Evolutionary conservation across 1,284 basidiomycete genomes (phyloP).

Genomic region (Rhodotorula sp.): DNA sequence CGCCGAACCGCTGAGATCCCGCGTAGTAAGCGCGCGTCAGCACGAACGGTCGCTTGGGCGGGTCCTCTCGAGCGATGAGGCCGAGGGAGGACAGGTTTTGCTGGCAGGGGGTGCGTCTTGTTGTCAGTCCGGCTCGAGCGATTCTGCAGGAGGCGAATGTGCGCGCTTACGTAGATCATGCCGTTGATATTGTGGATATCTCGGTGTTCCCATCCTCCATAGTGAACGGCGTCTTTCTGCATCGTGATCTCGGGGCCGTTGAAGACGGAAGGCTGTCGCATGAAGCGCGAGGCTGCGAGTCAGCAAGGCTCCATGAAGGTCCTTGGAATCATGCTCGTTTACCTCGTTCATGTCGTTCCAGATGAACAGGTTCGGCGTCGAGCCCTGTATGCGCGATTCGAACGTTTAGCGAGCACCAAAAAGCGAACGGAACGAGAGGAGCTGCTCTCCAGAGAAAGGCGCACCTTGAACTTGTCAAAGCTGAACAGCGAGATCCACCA

Average conservation of each 20-base stretch:
- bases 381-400: constrained; percentile 44
- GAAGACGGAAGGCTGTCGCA: constrained; percentile 83
- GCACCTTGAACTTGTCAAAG: constrained; percentile 55
- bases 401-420: background rate
- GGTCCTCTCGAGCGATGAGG: constrained; percentile 69
- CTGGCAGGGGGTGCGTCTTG: constrained; percentile 49
- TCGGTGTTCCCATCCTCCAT: constrained; percentile 95
- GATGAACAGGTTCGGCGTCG: constrained; percentile 75
- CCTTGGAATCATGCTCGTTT: constrained; percentile 6
- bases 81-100: constrained; percentile 84
- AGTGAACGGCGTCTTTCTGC: constrained; percentile 88
- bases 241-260: constrained; percentile 98
- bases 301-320: too few species aligned
- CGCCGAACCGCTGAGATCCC: constrained; percentile 91
- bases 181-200: constrained; percentile 94
- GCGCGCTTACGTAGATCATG: constrained; percentile 52
- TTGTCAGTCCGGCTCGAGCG: background rate
- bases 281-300: constrained; percentile 13
- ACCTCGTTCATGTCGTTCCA: constrained; percentile 99
- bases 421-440: background rate
- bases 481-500: constrained; percentile 89
- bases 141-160: too few species aligned
- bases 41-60: constrained; percentile 83
- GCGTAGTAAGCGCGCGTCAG: constrained; percentile 92
- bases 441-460: background rate